Evolutionary conservation across 345 rosid genomes (phyloP).

Genomic region (Erucastrum elatum): DNA sequence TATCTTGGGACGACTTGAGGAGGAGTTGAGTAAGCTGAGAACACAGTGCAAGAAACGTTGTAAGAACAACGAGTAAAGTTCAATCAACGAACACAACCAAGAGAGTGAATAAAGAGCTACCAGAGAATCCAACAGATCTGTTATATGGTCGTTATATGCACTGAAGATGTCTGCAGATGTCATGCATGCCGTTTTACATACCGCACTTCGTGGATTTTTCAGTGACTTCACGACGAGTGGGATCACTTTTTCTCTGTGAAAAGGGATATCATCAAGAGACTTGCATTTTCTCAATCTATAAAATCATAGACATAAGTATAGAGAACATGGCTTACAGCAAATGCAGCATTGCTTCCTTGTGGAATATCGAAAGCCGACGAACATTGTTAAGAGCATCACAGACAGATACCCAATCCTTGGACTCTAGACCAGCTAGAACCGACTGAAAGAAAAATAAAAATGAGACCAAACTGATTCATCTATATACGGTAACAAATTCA

Average conservation of each 20-base stretch:
- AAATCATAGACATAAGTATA: not conserved
- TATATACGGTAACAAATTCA: not conserved
- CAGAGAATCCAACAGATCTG: slow-evolving; percentile 69
- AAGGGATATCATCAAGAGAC: not conserved
- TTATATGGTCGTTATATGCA: slow-evolving; percentile 59
- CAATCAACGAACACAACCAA: not conserved
- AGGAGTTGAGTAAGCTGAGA: slow-evolving; percentile 86
- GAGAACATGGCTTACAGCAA: slow-evolving; percentile 54
- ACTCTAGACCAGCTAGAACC: slow-evolving; percentile 60
- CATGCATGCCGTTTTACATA: slow-evolving; percentile 89
- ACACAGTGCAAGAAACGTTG: not conserved
- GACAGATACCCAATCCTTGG: slow-evolving; percentile 75
- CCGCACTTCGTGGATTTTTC: slow-evolving; percentile 95
- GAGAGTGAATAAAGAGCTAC: slow-evolving; percentile 40
- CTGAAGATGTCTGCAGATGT: slow-evolving; percentile 60
- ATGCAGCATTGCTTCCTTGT: slow-evolving; percentile 55
- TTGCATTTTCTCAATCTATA: not conserved
- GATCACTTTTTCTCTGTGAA: slow-evolving; percentile 41
- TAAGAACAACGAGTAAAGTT: not conserved
- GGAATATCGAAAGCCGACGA: slow-evolving; percentile 68
- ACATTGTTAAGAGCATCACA: slow-evolving; percentile 73
- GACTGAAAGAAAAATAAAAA: slow-evolving; percentile 36
- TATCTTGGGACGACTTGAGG: slow-evolving; percentile 90
- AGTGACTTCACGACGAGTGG: slow-evolving; percentile 53
- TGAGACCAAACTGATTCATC: slow-evolving; percentile 12